Evolutionary conservation across 2,329 filamentous ascomycete species (phyloP), one percentile per base, ranked within the genome.

Genomic region (Talaromyces sp.): DNA sequence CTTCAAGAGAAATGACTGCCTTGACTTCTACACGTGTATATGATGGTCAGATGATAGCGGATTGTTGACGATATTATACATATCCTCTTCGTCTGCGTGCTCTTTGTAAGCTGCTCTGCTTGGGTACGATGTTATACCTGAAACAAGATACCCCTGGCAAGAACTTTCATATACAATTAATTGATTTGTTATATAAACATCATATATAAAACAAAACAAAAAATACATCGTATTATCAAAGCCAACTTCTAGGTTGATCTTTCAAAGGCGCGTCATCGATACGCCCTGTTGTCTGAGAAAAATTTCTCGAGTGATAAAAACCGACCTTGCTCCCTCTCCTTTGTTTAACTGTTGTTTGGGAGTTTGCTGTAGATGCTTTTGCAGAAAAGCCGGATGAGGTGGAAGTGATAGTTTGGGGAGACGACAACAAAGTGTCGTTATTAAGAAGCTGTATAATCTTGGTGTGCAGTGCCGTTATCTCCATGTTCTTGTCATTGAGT

Each of bases 381-480:
- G 23, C 6, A 27, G 28, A 27, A 30, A 56, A 1, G 10, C 10
- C 55, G 27, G 58, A 36, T 18, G 42, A 23, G 18, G 18, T 47
- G 42, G 42, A 47, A 18, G 2, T 23, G 42, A 12, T n/a, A 23
- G 18, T 23, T 18, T 47, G 42, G 3, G 61, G 52, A 31, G 44
- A 51, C 12, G 59, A 30, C 59, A 59, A 30, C 59, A 59, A 50
- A 27, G 23, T 18, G 28, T 58, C 62, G 42, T 57, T 53, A 33
- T 59, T 57, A 4, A 69, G 56, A 27, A 69, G 61, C 56, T 70
- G 66, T 2, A 59, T 56, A 14, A 69, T 64, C 57, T 68, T 68
- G 18, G 56, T 57, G 56, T 71, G 67, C 34, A 74, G 61, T 7
- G 63, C 62, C 31, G 69, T 65, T 44, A 77, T 69, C 56, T 71